Evolutionary conservation across 1,284 basidiomycete species (phyloP), one percentile per base, ranked within the genome.

Genomic region (Heterobasidion annosum): DNA sequence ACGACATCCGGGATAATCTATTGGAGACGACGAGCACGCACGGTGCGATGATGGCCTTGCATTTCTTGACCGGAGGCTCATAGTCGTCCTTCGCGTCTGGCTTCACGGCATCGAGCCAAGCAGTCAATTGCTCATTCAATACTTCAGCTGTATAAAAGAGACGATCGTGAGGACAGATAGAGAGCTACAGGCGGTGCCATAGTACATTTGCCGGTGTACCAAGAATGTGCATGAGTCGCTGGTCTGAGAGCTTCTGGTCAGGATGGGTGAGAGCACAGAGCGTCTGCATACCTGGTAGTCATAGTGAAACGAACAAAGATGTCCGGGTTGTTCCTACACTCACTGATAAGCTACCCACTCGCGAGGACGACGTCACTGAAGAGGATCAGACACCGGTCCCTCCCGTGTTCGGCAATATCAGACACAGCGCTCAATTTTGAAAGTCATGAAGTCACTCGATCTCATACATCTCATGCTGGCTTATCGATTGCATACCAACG

Each of bases 31-130:
- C 18, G 19, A 43, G 55, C 32, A 72, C 87, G 61, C 63, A 96
- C 93, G 97, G 97, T n/a, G 88, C 95, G 55, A 99, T 97, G 65
- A 99, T 80, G 8, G 94, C 96, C 69, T 92, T 96, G 65, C 87
- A 91, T 12, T 83, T 80, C 42, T 71, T 64, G 55, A 96, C 75
- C 1, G 95, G 94, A 34, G 81, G 78, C 0, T 62, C 55, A 55
- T 79, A 86, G 3, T 68, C 64, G 34, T 68, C 73, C 57, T 70
- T 78, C 54, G 66, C 73, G 34, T 73, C 63, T 7, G 80, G 67
- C 16, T 73, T 65, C 2, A 92, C 92, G 15, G 73, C 73, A 8
- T 65, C 69, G 8, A 98, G 76, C 81, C 88, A 91, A 25, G 62
- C 60, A 0, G 74, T 64, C 34, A 98, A 77, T 65, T 96, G 80